These are phyloP conservation scores for Sanchytrium tribonematis DNA, from an alignment of 371 early-diverging fungal species.

Conservation along the genomic window DNA sequence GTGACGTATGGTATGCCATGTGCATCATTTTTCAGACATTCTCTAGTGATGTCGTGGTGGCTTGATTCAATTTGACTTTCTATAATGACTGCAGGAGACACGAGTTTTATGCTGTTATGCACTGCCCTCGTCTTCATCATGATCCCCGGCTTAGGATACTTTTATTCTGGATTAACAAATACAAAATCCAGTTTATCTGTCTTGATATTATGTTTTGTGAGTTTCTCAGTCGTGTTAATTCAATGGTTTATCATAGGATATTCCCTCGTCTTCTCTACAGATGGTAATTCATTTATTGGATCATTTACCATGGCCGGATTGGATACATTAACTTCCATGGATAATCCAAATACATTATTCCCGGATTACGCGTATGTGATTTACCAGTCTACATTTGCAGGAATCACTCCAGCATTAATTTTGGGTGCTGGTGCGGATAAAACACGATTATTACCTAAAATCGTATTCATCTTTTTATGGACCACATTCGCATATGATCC, in stretches of 20 bases:
- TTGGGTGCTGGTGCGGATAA: conserved; percentile 70
- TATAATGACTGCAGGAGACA: conserved; percentile 2
- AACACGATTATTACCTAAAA: conserved; percentile 46
- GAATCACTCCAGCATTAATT: conserved; percentile 64
- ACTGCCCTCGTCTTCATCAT: conserved; percentile 6
- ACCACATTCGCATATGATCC: conserved; percentile 48
- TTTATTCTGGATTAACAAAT: conserved; percentile 6
- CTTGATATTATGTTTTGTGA: conserved; percentile 4
- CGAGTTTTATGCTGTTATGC: conserved; percentile 3
- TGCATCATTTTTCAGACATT: too few relatives aligned
- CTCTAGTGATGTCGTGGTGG: too few relatives aligned
- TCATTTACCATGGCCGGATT: conserved; percentile 41
- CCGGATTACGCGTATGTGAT: conserved; percentile 38
- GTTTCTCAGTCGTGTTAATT: conserved; percentile 2
- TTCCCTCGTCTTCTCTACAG: conserved; percentile 48
- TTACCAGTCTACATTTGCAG: conserved; percentile 47
- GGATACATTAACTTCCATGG: conserved; percentile 21
- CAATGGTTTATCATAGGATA: conserved; percentile 72
- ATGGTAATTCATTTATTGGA: conserved; percentile 34
- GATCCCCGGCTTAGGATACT: conserved; percentile 6
- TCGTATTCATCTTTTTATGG: conserved; percentile 72
- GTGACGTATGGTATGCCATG: too few relatives aligned
- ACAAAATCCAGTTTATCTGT: conserved; percentile 4
- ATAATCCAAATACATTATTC: conserved; percentile 24
- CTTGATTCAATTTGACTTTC: too few relatives aligned